Evolutionary conservation across 1,284 basidiomycete genomes (phyloP).

Genomic region (Ustilago bromivora): DNA sequence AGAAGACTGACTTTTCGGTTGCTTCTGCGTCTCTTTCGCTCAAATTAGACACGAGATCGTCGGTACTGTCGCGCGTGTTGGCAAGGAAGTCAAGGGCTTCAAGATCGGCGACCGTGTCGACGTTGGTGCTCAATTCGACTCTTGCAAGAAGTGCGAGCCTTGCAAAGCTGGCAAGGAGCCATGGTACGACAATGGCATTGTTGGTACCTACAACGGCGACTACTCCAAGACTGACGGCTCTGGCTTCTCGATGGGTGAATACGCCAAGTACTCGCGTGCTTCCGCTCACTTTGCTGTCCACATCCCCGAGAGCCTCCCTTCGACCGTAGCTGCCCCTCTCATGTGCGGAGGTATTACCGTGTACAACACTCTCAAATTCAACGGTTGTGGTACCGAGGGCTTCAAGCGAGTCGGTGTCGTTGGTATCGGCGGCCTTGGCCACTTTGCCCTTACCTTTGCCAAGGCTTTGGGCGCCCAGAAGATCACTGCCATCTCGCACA

Average conservation of each 20-base stretch:
- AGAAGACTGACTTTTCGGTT: not conserved
- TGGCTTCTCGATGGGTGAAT: constrained; percentile 56
- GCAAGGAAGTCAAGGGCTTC: constrained; percentile 73
- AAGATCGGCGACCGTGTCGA: constrained; percentile 76
- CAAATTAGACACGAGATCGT: constrained; percentile 75
- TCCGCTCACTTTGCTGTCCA: constrained; percentile 64
- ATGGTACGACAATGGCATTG: constrained; percentile 46
- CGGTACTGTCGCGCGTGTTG: constrained; percentile 72
- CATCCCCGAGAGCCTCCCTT: constrained; percentile 62
- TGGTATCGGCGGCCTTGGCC: constrained; percentile 63
- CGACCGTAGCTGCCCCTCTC: constrained; percentile 61
- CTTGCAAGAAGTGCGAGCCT: constrained; percentile 74
- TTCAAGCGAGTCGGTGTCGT: constrained; percentile 63
- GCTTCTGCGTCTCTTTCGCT: not conserved
- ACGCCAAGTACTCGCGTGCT: constrained; percentile 60
- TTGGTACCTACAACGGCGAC: constrained; percentile 70
- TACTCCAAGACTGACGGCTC: constrained; percentile 72
- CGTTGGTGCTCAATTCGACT: constrained; percentile 75
- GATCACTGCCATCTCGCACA: constrained; percentile 61
- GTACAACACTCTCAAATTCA: constrained; percentile 62
- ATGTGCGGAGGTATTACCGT: constrained; percentile 67
- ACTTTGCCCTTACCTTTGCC: constrained; percentile 62
- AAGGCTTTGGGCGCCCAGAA: constrained; percentile 61
- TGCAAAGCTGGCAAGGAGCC: constrained; percentile 71
- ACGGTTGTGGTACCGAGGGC: constrained; percentile 56